Conservation (phyloP, 495 filamentous ascomycete species). For the Letharia columbiana region DNA sequence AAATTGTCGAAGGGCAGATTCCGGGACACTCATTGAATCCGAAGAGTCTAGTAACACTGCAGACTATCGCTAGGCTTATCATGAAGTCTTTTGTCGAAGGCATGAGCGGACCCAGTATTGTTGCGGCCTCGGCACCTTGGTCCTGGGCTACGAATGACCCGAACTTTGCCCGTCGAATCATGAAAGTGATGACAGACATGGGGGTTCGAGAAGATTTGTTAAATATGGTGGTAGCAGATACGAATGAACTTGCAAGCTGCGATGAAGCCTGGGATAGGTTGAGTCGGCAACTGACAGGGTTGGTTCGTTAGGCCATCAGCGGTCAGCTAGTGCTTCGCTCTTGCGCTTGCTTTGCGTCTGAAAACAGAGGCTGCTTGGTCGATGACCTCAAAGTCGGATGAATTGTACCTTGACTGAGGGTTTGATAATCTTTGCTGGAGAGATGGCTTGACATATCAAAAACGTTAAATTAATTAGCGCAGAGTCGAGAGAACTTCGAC, state of each 20-base stretch:
- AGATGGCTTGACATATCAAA: no score
- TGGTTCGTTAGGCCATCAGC: neutral
- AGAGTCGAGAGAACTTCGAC: no score
- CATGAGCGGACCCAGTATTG: constrained; percentile 3
- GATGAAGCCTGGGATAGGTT: neutral
- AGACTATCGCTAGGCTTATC: constrained; percentile 17
- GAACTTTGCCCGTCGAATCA: constrained; percentile 14
- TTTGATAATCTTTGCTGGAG: no score
- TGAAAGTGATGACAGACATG: constrained; percentile 12
- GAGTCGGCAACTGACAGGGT: neutral
- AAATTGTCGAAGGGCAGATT: neutral
- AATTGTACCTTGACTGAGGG: no score
- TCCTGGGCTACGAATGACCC: constrained; percentile 11
- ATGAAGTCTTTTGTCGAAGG: constrained; percentile 19
- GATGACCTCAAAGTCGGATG: no score
- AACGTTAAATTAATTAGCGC: no score
- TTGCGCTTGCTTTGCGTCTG: neutral
- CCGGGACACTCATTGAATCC: constrained; percentile 4
- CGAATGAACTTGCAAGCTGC: neutral
- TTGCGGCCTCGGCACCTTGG: constrained; percentile 5
- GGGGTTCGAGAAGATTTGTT: constrained; percentile 11
- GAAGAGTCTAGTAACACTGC: constrained; percentile 16
- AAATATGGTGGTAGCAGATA: constrained; percentile 8
- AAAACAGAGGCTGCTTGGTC: no score
- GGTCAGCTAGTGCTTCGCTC: neutral